A percentile compares a stretch with the other conserved stretches of the same genome.
Evolutionary conservation across 2,329 filamentous ascomycete genomes (phyloP).

Genomic region (Microcera coccophila): DNA sequence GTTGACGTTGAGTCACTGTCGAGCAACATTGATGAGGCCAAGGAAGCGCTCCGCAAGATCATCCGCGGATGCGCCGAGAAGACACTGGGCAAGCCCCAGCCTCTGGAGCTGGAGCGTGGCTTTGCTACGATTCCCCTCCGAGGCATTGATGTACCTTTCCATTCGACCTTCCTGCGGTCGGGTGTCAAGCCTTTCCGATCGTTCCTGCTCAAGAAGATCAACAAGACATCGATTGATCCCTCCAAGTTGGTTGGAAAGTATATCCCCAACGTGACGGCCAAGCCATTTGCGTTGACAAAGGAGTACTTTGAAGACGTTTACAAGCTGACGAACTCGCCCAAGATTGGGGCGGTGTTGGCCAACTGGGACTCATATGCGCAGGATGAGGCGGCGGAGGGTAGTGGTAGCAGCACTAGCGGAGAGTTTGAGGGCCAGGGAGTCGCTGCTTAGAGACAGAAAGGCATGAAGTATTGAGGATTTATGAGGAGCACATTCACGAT

Average conservation of each 20-base stretch:
- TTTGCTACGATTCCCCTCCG: slow-evolving; percentile 95
- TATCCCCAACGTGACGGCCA: slow-evolving; percentile 96
- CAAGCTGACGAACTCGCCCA: slow-evolving; percentile 77
- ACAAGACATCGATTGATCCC: slow-evolving; percentile 97
- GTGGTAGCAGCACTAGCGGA: slow-evolving; percentile 38
- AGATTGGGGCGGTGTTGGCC: slow-evolving; percentile 75
- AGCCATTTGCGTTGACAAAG: slow-evolving; percentile 91
- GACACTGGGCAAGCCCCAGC: slow-evolving; percentile 82
- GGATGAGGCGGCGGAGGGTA: slow-evolving; percentile 41
- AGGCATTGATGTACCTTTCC: slow-evolving; percentile 98
- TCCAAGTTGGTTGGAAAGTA: slow-evolving; percentile 97
- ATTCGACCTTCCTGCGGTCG: slow-evolving; percentile 94
- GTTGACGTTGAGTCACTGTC: slow-evolving; percentile 94
- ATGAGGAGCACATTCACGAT: slow-evolving; percentile 21
- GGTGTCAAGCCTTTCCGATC: slow-evolving; percentile 98
- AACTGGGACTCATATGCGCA: slow-evolving; percentile 76
- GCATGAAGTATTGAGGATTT: slow-evolving; percentile 3
- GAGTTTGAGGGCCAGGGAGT: slow-evolving; percentile 41
- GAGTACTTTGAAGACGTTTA: slow-evolving; percentile 99
- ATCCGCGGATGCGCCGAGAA: slow-evolving; percentile 83
- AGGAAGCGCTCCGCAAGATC: slow-evolving; percentile 83
- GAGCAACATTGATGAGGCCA: slow-evolving; percentile 86
- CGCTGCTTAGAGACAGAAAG: slow-evolving; percentile 36
- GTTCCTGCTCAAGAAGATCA: slow-evolving; percentile 99
- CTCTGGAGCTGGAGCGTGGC: slow-evolving; percentile 85